Evolutionary conservation across 2,329 filamentous ascomycete genomes (phyloP).

Genomic region (Fusarium sp.): DNA sequence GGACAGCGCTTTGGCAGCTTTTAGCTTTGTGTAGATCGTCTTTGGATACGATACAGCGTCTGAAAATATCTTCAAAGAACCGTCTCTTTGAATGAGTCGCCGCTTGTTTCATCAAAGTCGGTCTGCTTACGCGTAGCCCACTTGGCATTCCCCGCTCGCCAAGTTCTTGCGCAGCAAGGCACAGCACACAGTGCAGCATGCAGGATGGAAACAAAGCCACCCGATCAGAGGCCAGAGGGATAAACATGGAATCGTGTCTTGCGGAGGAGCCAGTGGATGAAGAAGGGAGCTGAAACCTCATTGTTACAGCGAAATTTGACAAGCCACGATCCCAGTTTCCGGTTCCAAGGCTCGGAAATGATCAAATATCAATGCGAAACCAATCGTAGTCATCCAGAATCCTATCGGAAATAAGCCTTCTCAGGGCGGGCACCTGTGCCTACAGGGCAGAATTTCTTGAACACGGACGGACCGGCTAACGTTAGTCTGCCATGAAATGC

Average conservation of each 20-base stretch:
- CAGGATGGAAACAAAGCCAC: slow-evolving; percentile 1
- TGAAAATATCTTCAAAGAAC: background rate
- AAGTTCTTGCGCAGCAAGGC: background rate
- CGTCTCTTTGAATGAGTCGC: background rate
- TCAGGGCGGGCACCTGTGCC: background rate
- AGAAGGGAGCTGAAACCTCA: background rate
- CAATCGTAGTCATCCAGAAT: background rate
- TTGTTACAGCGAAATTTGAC: background rate
- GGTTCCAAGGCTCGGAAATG: slow-evolving; percentile 19
- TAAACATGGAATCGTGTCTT: background rate
- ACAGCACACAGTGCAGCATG: background rate
- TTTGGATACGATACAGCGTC: background rate
- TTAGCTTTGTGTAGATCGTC: background rate
- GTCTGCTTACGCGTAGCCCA: slow-evolving; percentile 14
- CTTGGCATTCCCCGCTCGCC: slow-evolving; percentile 19
- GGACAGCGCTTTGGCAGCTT: background rate
- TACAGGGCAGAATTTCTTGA: background rate
- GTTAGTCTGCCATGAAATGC: background rate
- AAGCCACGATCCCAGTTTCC: background rate
- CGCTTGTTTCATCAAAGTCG: background rate
- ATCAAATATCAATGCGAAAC: slow-evolving; percentile 21
- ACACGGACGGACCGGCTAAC: background rate
- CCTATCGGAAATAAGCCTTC: slow-evolving; percentile 11
- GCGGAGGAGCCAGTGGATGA: background rate
- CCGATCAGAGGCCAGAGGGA: background rate